These are phyloP conservation scores for Jackrogersella multiformis DNA, from an alignment of 495 filamentous ascomycete species.

Conservation along the genomic window DNA sequence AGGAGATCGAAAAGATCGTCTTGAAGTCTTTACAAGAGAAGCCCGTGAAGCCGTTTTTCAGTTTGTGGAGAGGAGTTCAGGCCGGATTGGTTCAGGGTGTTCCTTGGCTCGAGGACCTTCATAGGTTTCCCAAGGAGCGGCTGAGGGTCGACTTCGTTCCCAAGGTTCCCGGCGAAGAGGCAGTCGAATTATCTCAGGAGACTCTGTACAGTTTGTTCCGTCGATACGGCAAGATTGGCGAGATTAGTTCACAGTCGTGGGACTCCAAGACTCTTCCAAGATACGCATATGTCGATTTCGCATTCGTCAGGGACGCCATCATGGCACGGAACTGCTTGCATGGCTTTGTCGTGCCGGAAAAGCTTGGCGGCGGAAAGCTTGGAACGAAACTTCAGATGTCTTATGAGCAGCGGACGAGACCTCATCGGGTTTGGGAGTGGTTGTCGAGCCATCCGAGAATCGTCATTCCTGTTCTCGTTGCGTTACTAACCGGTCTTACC, in stretches of 20 bases:
- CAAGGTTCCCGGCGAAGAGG: slow-evolving; percentile 66
- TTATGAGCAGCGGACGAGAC: slow-evolving; percentile 79
- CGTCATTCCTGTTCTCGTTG: slow-evolving; percentile 82
- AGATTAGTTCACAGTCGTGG: slow-evolving; percentile 79
- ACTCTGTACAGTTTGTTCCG: slow-evolving; percentile 87
- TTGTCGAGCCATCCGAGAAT: slow-evolving; percentile 87
- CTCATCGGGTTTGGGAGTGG: slow-evolving; percentile 87
- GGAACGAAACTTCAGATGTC: slow-evolving; percentile 79
- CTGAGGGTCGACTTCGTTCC: slow-evolving; percentile 87
- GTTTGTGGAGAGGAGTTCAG: slow-evolving; percentile 76
- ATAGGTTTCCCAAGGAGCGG: slow-evolving; percentile 77
- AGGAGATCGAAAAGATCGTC: slow-evolving; percentile 65
- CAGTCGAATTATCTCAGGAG: slow-evolving; percentile 85
- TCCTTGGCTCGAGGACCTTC: slow-evolving; percentile 96
- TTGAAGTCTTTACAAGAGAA: slow-evolving; percentile 66
- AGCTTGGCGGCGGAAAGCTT: slow-evolving; percentile 73
- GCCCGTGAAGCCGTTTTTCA: slow-evolving; percentile 89
- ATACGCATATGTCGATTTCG: slow-evolving; percentile 82
- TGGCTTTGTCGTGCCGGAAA: slow-evolving; percentile 73
- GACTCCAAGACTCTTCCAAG: slow-evolving; percentile 85
- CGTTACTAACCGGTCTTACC: slow-evolving; percentile 81
- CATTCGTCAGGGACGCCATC: slow-evolving; percentile 72
- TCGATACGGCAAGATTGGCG: slow-evolving; percentile 84
- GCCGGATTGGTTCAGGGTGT: slow-evolving; percentile 76
- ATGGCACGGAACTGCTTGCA: slow-evolving; percentile 95